A percentile compares a stretch with the other conserved stretches of the same genome.
These are phyloP conservation scores for Mesostigma viride DNA, from an alignment of 139 green algal species.

Conservation along the genomic window DNA sequence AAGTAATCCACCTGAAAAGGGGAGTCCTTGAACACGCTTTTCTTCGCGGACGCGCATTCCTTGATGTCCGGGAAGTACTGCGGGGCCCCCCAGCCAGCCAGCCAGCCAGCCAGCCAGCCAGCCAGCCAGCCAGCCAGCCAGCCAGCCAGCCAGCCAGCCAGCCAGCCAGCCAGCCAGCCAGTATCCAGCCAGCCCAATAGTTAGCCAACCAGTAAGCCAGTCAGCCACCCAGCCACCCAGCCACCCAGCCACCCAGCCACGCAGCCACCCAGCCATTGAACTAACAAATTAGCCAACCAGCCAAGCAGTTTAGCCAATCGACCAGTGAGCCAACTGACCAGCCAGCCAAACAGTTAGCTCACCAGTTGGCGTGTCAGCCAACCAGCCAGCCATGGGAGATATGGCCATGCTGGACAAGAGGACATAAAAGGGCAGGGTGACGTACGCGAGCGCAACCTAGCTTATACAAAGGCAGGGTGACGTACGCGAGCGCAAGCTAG, in stretches of 20 bases:
- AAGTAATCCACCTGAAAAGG: conserved; percentile 56
- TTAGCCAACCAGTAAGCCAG: too few species aligned
- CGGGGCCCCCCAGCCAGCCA: too few species aligned
- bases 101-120: neutral
- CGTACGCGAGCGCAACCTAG: too few species aligned
- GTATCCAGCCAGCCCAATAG: neutral
- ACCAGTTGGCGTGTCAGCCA: neutral
- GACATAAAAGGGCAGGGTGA: too few species aligned
- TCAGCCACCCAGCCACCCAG: too few species aligned
- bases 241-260: neutral
- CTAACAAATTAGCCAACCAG: too few species aligned
- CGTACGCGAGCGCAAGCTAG: too few species aligned
- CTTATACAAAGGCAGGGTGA: too few species aligned
- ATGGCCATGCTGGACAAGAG: neutral
- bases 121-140: neutral
- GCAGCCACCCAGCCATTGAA: neutral
- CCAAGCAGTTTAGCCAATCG: too few species aligned
- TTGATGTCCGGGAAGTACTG: conserved; percentile 28
- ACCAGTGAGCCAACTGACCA: too few species aligned
- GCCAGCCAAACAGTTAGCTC: too few species aligned
- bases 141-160: neutral
- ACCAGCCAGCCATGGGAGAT: too few species aligned
- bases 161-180: neutral
- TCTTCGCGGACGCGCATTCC: conserved; percentile 8
- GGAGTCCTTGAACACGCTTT: conserved; percentile 15